A percentile compares a stretch with the other conserved stretches of the same genome.
These are phyloP conservation scores for Rhinocladiella mackenziei DNA, from an alignment of 2,329 filamentous ascomycete genomes.

Conservation along the genomic window DNA sequence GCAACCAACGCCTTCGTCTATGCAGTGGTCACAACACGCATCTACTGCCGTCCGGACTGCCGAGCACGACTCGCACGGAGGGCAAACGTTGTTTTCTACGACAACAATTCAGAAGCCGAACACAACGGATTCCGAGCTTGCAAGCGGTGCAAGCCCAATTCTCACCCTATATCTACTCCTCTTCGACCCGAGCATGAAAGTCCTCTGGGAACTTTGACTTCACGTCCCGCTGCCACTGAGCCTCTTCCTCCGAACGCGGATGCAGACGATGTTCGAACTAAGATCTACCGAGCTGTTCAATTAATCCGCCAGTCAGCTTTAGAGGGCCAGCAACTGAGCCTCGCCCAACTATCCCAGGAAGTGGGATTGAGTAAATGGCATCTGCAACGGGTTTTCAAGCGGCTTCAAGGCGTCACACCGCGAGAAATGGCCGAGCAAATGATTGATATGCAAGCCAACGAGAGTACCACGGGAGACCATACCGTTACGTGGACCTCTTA, in stretches of 20 bases:
- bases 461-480: background rate
- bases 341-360: slow-evolving; percentile 46
- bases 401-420: slow-evolving; percentile 49
- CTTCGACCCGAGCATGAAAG: background rate
- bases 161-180: background rate
- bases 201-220: background rate
- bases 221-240: no score
- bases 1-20: slow-evolving; percentile 51
- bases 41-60: slow-evolving; percentile 56
- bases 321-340: slow-evolving; percentile 33
- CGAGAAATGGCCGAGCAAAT: slow-evolving; percentile 34
- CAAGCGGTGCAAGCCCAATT: slow-evolving; percentile 51
- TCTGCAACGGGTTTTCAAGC: slow-evolving; percentile 55
- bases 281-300: slow-evolving; percentile 7
- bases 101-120: slow-evolving; percentile 46
- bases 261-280: slow-evolving; percentile 8
- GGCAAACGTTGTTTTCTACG: slow-evolving; percentile 55
- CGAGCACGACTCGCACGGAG: slow-evolving; percentile 55
- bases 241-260: background rate
- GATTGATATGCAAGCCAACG: background rate
- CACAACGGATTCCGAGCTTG: slow-evolving; percentile 52
- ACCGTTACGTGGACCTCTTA: no score
- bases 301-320: slow-evolving; percentile 6
- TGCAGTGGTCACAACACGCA: slow-evolving; percentile 53
- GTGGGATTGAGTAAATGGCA: slow-evolving; percentile 50